Conservation (phyloP, 106 monocot species). For the Dendrobium chrysotoxum region DNA sequence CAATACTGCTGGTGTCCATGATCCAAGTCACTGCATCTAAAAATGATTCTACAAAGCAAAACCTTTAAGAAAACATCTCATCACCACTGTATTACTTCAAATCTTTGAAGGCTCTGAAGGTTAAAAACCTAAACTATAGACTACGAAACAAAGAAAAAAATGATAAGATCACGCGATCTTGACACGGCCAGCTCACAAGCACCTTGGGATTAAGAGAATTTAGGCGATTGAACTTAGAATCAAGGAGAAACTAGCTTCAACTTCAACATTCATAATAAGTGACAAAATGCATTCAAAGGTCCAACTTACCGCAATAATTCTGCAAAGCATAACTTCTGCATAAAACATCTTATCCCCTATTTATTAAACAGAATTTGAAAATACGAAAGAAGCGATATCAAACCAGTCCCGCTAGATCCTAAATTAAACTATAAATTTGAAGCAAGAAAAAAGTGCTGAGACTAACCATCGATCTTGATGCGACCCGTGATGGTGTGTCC, state of each 20-base stretch:
- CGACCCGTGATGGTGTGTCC: slow-evolving; percentile 57
- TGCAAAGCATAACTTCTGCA: background rate
- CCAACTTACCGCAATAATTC: background rate
- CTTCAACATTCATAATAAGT: too few species aligned
- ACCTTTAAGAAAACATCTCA: too few species aligned
- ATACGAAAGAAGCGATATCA: background rate
- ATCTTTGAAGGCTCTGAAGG: too few species aligned
- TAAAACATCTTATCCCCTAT: background rate
- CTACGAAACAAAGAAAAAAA: too few species aligned
- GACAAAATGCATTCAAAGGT: too few species aligned
- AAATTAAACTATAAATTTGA: background rate
- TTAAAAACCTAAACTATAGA: too few species aligned
- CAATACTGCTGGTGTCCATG: too few species aligned
- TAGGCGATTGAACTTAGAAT: background rate
- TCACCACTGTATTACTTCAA: too few species aligned
- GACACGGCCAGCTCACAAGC: too few species aligned
- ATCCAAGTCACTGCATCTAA: too few species aligned
- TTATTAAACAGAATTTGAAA: background rate
- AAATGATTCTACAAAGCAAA: too few species aligned
- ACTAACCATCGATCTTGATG: slow-evolving; percentile 46
- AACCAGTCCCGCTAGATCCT: background rate
- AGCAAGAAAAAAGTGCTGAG: background rate
- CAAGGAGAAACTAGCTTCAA: background rate
- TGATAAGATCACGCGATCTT: too few species aligned
- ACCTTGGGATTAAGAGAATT: background rate